These are phyloP conservation scores for Strigomonas oncopelti DNA, from an alignment of 208 protist genomes.

Conservation along the genomic window DNA sequence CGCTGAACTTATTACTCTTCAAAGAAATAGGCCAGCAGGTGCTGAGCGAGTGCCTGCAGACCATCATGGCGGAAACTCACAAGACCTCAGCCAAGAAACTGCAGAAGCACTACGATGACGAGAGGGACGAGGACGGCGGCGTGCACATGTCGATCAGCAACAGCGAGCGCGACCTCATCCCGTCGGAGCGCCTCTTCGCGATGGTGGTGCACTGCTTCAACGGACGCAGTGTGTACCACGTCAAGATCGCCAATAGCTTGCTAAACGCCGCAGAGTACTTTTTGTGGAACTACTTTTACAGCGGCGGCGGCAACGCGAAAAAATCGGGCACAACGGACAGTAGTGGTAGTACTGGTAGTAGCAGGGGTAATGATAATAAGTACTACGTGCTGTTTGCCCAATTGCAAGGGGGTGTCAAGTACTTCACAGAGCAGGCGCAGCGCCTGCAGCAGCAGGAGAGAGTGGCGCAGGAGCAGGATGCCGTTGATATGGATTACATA, in stretches of 20 bases:
- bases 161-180: slow-evolving; percentile 19
- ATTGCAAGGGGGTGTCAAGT: neutral
- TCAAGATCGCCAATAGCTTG: slow-evolving; percentile 37
- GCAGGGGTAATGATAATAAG: neutral
- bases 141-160: neutral
- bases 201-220: slow-evolving; percentile 33
- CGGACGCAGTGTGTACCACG: slow-evolving; percentile 30
- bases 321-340: slow-evolving; percentile 15
- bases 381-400: neutral
- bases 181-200: slow-evolving; percentile 54
- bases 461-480: slow-evolving; percentile 24
- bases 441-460: neutral
- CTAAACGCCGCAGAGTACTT: slow-evolving; percentile 40
- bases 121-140: neutral
- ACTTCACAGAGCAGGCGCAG: neutral
- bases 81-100: slow-evolving; percentile 9
- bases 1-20: neutral
- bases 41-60: neutral
- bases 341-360: too few species aligned
- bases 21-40: slow-evolving; percentile 1
- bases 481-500: slow-evolving; percentile 15
- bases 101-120: neutral
- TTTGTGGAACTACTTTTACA: slow-evolving; percentile 26
- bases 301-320: slow-evolving; percentile 18
- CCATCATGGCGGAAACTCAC: slow-evolving; percentile 8